Conservation (phyloP, 176 grass and related monocot species). For the Alopecurus myosuroides region DNA sequence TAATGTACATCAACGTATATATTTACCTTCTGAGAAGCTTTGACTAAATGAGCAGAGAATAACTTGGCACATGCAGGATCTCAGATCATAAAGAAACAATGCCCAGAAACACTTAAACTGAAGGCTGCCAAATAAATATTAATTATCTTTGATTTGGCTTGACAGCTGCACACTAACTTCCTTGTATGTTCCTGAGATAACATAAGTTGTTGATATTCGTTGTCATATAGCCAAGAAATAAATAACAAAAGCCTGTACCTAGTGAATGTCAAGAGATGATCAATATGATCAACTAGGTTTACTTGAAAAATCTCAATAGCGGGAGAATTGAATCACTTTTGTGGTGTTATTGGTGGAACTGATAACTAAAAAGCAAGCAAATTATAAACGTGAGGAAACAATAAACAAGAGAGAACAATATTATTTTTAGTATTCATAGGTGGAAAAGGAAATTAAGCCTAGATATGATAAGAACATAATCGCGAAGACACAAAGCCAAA, state of each 20-base stretch:
- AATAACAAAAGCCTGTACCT: neutral
- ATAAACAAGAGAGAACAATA: too few relatives aligned
- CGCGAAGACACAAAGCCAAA: neutral
- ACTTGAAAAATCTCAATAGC: neutral
- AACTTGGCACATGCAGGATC: neutral
- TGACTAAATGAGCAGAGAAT: neutral
- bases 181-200: neutral
- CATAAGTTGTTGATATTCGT: neutral
- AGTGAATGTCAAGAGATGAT: neutral
- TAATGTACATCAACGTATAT: neutral
- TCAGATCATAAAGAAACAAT: neutral
- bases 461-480: neutral
- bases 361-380: neutral
- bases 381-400: neutral
- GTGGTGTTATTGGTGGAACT: neutral
- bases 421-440: neutral
- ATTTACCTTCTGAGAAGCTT: neutral
- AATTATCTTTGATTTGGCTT: neutral
- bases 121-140: neutral
- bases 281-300: neutral
- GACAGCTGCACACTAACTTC: neutral
- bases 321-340: neutral
- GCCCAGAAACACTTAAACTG: neutral
- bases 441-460: neutral
- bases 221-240: neutral